Base-by-base conservation (phyloP, 768 basidiomycete species). In the Macrolepiota fuliginosa region DNA sequence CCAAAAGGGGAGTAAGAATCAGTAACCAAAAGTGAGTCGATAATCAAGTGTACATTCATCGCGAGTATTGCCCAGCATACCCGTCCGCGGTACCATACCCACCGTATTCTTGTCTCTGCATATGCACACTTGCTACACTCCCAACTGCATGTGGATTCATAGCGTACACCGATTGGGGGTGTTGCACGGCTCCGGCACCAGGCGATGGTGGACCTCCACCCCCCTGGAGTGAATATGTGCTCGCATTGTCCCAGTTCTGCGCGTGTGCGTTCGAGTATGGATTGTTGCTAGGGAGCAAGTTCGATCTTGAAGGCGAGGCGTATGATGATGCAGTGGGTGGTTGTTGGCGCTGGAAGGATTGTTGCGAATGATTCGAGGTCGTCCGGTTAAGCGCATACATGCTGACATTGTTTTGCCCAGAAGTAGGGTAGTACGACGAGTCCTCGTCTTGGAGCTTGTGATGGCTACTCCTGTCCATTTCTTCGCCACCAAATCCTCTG, bases 21-120 rank as follows among this genome's bases (percentile, higher is more conserved):
- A 45, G 27, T 46, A 29, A 22, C 22, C 9, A 22, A 2, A 4
- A 22, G 13, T 24, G 50, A 25, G 56, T 51, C 25, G n/a, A 42
- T 4, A 35, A n/a, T 58, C 27, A 63, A 19, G 7, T 46, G 52
- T 36, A 50, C 46, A 52, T 54, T 64, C 53, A 64, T 53, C 61
- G 53, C 13, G 52, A 54, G 47, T 54, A 56, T 49, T 36, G 49
- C 10, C 47, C 53, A 54, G 56, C 2, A 58, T 49, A 58, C 36
- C 29, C 47, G 13, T 37, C 45, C 2, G 29, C 46, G 15, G 10
- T 25, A 53, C 50, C 29, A 42, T 37, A 46, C 40, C 46, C 56
- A 22, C 56, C 35, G 37, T 37, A 50, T n/a, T 50, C 56, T 24
- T 58, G 56, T 58, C 47, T 47, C 29, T 61, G 59, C 40, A 53